Conservation (phyloP, 352 stramenopile species). For the Globisporangium cederbergense region DNA sequence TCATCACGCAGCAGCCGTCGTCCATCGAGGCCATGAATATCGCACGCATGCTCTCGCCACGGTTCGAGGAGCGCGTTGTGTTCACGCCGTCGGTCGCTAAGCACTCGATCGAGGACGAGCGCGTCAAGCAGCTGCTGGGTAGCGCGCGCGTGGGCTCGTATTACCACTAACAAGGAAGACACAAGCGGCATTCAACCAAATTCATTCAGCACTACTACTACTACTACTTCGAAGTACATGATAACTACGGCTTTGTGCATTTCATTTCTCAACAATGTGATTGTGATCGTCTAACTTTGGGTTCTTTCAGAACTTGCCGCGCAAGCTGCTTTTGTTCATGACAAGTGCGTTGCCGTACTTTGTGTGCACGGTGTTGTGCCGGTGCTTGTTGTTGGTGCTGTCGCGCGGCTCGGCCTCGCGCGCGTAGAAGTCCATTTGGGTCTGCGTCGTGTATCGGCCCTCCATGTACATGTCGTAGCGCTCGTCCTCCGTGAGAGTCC, state of each 20-base stretch:
- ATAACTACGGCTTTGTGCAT: slow-evolving; percentile 3
- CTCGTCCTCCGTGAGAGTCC: slow-evolving; percentile 29
- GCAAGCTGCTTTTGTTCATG: slow-evolving; percentile 49
- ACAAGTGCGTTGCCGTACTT: slow-evolving; percentile 72
- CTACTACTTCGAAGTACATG: no score
- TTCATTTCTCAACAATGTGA: not conserved
- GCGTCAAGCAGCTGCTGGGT: slow-evolving; percentile 57
- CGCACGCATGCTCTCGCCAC: slow-evolving; percentile 69
- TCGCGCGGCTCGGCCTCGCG: slow-evolving; percentile 46
- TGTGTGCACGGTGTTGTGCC: slow-evolving; percentile 42
- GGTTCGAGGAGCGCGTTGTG: slow-evolving; percentile 56
- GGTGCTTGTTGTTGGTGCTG: slow-evolving; percentile 41
- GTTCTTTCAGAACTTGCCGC: slow-evolving; percentile 40
- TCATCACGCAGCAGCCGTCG: slow-evolving; percentile 70
- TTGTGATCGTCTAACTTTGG: not conserved
- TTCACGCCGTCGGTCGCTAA: slow-evolving; percentile 47
- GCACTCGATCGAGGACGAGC: slow-evolving; percentile 55
- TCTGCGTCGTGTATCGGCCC: slow-evolving; percentile 53
- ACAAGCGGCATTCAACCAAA: not conserved
- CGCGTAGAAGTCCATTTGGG: slow-evolving; percentile 59
- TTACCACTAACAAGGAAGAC: slow-evolving; percentile 42
- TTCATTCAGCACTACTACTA: not conserved
- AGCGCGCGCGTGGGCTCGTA: slow-evolving; percentile 52
- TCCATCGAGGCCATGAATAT: slow-evolving; percentile 83
- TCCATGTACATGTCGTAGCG: slow-evolving; percentile 55